These are phyloP conservation scores for Collybia sordida DNA, from an alignment of 768 basidiomycete species.

Conservation along the genomic window DNA sequence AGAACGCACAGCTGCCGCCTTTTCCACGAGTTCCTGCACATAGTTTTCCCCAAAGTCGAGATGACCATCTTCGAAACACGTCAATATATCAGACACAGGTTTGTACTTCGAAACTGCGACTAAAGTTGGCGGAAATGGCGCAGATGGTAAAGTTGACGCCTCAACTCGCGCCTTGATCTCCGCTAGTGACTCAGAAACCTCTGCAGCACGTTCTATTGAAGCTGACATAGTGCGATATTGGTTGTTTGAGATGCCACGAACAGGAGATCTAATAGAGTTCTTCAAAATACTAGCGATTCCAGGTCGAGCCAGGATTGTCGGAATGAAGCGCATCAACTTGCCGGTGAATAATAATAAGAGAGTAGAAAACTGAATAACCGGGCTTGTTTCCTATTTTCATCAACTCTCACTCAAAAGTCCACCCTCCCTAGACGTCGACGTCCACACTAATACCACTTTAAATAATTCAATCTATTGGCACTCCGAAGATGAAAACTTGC, in stretches of 20 bases:
- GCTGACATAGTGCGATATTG: constrained; percentile 21
- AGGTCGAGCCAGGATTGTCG: too few relatives aligned
- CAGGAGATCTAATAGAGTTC: too few relatives aligned
- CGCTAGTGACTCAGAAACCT: constrained; percentile 52
- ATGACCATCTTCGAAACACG: constrained; percentile 79
- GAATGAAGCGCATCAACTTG: too few relatives aligned
- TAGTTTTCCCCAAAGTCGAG: constrained; percentile 98
- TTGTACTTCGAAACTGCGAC: constrained; percentile 96
- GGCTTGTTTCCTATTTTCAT: too few relatives aligned
- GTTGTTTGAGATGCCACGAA: background rate
- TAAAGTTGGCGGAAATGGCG: constrained; percentile 36
- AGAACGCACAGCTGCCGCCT: constrained; percentile 61
- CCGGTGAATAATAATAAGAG: too few relatives aligned
- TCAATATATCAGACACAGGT: constrained; percentile 81
- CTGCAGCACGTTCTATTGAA: constrained; percentile 43
- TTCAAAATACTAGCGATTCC: too few relatives aligned
- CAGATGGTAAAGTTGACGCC: constrained; percentile 24
- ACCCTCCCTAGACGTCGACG: too few relatives aligned
- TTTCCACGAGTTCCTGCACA: constrained; percentile 88
- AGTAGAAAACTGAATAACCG: too few relatives aligned
- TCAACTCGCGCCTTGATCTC: constrained; percentile 53
- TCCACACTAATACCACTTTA: too few relatives aligned
- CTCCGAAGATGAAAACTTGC: too few relatives aligned
- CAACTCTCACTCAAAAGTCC: too few relatives aligned
- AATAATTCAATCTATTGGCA: too few relatives aligned